Conservation (phyloP, 2,329 filamentous ascomycete genomes). For the Paraphoma sp. region DNA sequence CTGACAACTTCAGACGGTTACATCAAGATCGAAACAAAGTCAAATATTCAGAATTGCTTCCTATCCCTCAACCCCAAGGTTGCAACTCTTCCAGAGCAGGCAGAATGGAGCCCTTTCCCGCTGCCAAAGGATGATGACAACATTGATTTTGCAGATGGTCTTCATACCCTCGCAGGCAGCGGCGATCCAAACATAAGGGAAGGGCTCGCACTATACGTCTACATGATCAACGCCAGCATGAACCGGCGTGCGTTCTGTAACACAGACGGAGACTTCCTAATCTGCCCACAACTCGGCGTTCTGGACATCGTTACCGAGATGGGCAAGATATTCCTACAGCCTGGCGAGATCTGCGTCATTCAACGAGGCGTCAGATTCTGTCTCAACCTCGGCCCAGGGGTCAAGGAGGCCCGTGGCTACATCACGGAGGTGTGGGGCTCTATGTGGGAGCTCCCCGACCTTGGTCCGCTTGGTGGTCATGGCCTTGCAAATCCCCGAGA, state of each 20-base stretch:
- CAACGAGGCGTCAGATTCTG: conserved; percentile 49
- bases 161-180: conserved; percentile 58
- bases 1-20: conserved; percentile 34
- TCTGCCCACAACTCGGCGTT: conserved; percentile 44
- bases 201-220: conserved; percentile 59
- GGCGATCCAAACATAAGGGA: conserved; percentile 60
- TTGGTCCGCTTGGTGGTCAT: conserved; percentile 49
- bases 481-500: conserved; percentile 50
- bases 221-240: conserved; percentile 58
- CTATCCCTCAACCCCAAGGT: conserved; percentile 56
- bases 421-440: conserved; percentile 51
- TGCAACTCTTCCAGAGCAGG: conserved; percentile 58
- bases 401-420: conserved; percentile 46
- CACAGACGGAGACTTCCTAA: conserved; percentile 49
- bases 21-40: conserved; percentile 33
- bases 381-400: conserved; percentile 41
- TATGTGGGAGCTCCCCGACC: conserved; percentile 49
- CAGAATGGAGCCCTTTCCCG: conserved; percentile 56
- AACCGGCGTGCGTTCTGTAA: conserved; percentile 55
- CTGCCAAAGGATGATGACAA: conserved; percentile 44
- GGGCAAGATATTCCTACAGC: conserved; percentile 47
- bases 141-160: conserved; percentile 56
- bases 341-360: conserved; percentile 51
- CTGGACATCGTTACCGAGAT: conserved; percentile 50
- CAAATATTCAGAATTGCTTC: conserved; percentile 53